A percentile compares a stretch with the other conserved stretches of the same genome.
Evolutionary conservation across 441 rosid genomes (phyloP).

Genomic region (Arabidopsis lyrata): DNA sequence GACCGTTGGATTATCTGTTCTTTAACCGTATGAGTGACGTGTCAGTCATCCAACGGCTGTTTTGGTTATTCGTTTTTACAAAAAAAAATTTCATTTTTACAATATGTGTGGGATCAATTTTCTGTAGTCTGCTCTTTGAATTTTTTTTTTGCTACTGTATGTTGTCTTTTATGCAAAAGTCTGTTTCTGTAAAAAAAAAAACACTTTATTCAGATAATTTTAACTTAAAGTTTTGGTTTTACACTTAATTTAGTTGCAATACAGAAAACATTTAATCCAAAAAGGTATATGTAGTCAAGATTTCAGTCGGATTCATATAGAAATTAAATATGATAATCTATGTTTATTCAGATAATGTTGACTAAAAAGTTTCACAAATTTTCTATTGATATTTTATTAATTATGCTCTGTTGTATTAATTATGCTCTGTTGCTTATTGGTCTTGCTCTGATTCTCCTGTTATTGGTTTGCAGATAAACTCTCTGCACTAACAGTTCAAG

Average conservation of each 20-base stretch:
- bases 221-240: background rate
- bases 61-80: background rate
- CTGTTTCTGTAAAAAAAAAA: background rate
- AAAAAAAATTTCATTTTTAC: background rate
- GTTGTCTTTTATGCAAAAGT: background rate
- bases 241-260: background rate
- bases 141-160: background rate
- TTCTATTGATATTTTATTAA: background rate
- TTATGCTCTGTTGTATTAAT: background rate
- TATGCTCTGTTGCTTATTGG: constrained; percentile 1
- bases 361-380: background rate
- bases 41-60: constrained; percentile 36
- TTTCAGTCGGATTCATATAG: background rate
- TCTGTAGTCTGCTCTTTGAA: constrained; percentile 1
- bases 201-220: background rate
- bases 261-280: background rate
- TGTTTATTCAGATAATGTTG: constrained; percentile 12
- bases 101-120: background rate
- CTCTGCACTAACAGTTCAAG: constrained; percentile 46
- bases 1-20: constrained; percentile 36
- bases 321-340: constrained; percentile 16
- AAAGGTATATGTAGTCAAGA: background rate
- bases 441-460: constrained; percentile 33
- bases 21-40: constrained; percentile 25
- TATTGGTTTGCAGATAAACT: constrained; percentile 57